These are phyloP conservation scores for Blastobotrys arbuscula DNA, from an alignment of 1,139 yeast species.

Conservation along the genomic window DNA sequence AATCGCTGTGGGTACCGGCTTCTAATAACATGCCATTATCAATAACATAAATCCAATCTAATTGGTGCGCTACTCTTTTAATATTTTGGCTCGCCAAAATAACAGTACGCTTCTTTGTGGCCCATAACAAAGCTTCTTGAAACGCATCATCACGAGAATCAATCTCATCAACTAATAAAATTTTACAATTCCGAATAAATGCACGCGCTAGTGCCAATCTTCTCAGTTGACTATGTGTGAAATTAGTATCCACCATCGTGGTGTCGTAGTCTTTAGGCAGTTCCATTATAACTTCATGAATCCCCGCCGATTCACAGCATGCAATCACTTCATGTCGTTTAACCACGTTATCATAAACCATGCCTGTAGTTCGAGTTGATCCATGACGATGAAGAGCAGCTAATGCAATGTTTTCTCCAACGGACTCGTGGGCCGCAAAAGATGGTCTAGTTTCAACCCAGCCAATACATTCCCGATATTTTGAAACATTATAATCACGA, in stretches of 20 bases:
- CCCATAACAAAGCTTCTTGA: slow-evolving; percentile 1
- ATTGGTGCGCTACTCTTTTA: background rate
- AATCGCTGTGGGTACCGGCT: slow-evolving; percentile 4
- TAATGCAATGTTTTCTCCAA: slow-evolving; percentile 10
- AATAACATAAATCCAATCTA: slow-evolving; percentile 11
- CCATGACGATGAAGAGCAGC: slow-evolving; percentile 2
- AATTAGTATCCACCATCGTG: background rate
- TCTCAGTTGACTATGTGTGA: slow-evolving; percentile 1
- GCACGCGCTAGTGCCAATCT: slow-evolving; percentile 8
- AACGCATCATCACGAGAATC: background rate
- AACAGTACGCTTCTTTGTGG: background rate
- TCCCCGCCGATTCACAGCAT: slow-evolving; percentile 2
- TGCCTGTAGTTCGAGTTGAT: background rate
- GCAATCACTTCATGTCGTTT: slow-evolving; percentile 1
- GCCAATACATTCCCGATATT: slow-evolving; percentile 4
- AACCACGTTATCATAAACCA: slow-evolving; percentile 1
- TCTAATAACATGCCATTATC: slow-evolving; percentile 8
- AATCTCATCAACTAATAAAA: slow-evolving; percentile 4
- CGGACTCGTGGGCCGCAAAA: slow-evolving; percentile 3
- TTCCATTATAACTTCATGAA: slow-evolving; percentile 4
- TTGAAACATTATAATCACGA: slow-evolving; percentile 2
- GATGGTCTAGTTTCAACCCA: slow-evolving; percentile 6
- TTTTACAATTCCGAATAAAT: slow-evolving; percentile 1
- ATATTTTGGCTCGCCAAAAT: slow-evolving; percentile 4
- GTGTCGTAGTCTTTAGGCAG: slow-evolving; percentile 6